phyloP scores from a whole-genome alignment of 1,284 basidiomycete genomes.

The Rhodotorula sp. region DNA sequence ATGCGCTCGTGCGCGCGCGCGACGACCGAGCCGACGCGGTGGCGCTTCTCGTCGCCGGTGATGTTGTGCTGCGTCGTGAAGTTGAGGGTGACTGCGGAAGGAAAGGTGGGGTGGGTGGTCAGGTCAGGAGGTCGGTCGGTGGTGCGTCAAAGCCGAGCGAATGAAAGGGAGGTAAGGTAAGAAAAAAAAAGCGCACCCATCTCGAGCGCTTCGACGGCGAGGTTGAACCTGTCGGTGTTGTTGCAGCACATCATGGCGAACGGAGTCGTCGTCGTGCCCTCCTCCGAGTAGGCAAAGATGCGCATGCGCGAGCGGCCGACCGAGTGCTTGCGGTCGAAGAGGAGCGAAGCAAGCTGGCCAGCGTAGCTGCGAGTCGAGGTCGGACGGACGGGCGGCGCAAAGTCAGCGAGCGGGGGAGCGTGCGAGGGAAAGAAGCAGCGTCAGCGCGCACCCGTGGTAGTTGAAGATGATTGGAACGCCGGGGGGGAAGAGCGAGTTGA shows the following conservation, averaged over 20 bases:
- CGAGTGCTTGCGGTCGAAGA: constrained; percentile 49
- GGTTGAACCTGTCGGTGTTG: constrained; percentile 52
- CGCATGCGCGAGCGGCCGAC: constrained; percentile 50
- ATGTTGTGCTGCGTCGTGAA: constrained; percentile 27
- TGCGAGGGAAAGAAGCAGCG: background rate
- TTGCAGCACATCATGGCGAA: constrained; percentile 53
- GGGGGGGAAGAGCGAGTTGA: constrained; percentile 46
- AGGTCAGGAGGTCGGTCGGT: too few relatives aligned
- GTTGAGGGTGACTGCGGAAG: constrained; percentile 29
- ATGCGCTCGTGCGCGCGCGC: constrained; percentile 48
- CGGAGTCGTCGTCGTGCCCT: constrained; percentile 54
- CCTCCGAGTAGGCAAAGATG: constrained; percentile 51
- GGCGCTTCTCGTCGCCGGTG: constrained; percentile 29
- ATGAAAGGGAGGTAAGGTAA: too few relatives aligned
- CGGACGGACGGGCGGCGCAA: too few relatives aligned
- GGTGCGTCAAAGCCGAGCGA: too few relatives aligned
- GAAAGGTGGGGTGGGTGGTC: background rate
- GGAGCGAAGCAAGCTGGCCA: constrained; percentile 41
- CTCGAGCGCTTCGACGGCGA: constrained; percentile 51
- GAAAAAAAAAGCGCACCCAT: constrained; percentile 38
- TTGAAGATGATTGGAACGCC: constrained; percentile 58
- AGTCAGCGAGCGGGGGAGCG: too few relatives aligned
- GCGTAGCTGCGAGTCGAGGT: constrained; percentile 31
- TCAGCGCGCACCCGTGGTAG: constrained; percentile 64
- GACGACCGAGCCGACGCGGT: constrained; percentile 42